These are phyloP conservation scores for Podospora conica DNA, from an alignment of 495 filamentous ascomycete genomes.

Conservation along the genomic window DNA sequence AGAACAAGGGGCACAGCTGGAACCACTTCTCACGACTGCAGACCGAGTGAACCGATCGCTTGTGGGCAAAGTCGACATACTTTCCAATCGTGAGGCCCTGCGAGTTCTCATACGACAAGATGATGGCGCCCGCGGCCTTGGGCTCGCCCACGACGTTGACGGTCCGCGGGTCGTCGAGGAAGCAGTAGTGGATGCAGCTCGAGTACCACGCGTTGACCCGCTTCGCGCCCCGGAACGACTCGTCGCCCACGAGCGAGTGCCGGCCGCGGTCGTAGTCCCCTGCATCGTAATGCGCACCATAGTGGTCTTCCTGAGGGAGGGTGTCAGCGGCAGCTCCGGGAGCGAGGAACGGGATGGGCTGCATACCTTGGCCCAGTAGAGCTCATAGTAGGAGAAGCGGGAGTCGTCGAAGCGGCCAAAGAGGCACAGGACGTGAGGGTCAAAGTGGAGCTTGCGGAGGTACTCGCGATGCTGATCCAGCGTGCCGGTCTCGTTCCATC, in stretches of 20 bases:
- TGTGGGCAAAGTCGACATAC: slow-evolving; percentile 57
- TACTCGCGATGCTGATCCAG: slow-evolving; percentile 58
- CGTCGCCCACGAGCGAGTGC: slow-evolving; percentile 58
- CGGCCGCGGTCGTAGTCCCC: slow-evolving; percentile 57
- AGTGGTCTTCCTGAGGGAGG: slow-evolving; percentile 51
- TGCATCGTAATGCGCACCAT: slow-evolving; percentile 55
- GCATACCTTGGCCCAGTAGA: slow-evolving; percentile 61
- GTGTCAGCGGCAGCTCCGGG: not conserved
- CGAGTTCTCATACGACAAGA: slow-evolving; percentile 55
- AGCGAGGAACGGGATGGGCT: not conserved
- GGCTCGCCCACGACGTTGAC: slow-evolving; percentile 56
- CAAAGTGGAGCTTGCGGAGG: slow-evolving; percentile 51
- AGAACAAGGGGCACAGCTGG: slow-evolving; percentile 49
- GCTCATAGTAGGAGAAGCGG: slow-evolving; percentile 57
- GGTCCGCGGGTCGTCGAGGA: slow-evolving; percentile 60
- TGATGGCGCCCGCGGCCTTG: slow-evolving; percentile 47
- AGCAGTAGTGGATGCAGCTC: slow-evolving; percentile 58
- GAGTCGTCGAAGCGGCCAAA: slow-evolving; percentile 54
- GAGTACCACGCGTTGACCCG: slow-evolving; percentile 61
- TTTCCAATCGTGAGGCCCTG: slow-evolving; percentile 55
- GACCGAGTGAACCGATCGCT: slow-evolving; percentile 53
- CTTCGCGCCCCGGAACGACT: slow-evolving; percentile 52
- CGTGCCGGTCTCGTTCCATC: slow-evolving; percentile 61
- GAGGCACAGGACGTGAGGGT: slow-evolving; percentile 54
- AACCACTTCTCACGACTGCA: slow-evolving; percentile 58